A percentile compares a stretch with the other conserved stretches of the same genome.
Conservation (phyloP, 1,284 basidiomycete genomes). For the Sphagnurus paluster region DNA sequence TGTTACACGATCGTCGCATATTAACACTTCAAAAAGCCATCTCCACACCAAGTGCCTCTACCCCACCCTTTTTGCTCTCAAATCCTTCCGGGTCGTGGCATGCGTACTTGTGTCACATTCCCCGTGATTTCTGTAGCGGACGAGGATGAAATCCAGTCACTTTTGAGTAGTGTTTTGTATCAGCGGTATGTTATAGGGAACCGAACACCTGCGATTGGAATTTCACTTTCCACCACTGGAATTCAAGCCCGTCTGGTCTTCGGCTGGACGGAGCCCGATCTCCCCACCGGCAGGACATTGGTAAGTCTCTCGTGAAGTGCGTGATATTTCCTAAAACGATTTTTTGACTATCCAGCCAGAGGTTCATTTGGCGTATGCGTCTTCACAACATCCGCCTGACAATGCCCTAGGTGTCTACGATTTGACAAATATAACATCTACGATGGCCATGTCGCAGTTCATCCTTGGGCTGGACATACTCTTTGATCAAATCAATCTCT, state of each 20-base stretch:
- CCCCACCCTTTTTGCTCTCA: background rate
- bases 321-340: background rate
- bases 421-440: background rate
- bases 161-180: constrained; percentile 1
- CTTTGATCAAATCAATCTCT: background rate
- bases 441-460: background rate
- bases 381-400: background rate
- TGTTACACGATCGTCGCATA: background rate
- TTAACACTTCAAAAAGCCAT: background rate
- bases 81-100: background rate
- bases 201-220: background rate
- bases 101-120: background rate
- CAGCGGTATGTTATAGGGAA: constrained; percentile 1
- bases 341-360: background rate
- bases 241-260: background rate
- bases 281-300: background rate
- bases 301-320: background rate
- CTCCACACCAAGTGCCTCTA: background rate
- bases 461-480: background rate
- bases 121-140: constrained; percentile 6
- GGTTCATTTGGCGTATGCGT: background rate
- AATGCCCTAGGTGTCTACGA: background rate
- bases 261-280: background rate
- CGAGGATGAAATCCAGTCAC: background rate
- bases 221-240: background rate